Evolutionary conservation across 257 asterid genomes (phyloP).

Genomic region (Solanum paucissectum): DNA sequence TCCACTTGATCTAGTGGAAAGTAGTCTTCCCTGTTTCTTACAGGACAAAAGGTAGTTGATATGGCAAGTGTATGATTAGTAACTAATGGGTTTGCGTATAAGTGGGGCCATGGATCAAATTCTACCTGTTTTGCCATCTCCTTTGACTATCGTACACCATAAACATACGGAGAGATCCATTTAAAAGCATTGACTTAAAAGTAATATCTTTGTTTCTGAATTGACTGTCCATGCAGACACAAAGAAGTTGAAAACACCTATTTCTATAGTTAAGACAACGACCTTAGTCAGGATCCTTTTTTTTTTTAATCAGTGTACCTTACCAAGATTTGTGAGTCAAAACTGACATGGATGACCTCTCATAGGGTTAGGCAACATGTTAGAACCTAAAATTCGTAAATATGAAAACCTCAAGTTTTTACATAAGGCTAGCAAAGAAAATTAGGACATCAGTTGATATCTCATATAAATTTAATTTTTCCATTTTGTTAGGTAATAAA

Average conservation of each 20-base stretch:
- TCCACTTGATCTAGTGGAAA: background rate
- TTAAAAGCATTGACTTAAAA: background rate
- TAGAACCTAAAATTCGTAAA: background rate
- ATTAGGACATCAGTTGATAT: background rate
- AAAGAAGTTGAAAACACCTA: background rate
- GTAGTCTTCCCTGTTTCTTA: background rate
- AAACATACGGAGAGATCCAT: background rate
- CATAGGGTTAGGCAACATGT: background rate
- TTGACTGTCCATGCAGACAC: background rate
- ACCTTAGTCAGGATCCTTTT: background rate
- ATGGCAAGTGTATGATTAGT: background rate
- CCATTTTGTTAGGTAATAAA: background rate
- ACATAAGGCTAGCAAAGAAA: background rate
- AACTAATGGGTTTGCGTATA: background rate
- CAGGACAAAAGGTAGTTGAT: background rate
- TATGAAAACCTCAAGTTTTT: background rate
- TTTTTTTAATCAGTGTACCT: background rate
- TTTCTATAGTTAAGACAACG: background rate
- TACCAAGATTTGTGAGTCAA: background rate
- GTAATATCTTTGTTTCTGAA: background rate
- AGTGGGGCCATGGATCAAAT: background rate
- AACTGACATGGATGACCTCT: background rate
- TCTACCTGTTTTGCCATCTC: background rate
- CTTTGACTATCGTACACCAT: background rate
- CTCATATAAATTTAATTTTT: background rate